phyloP scores from a whole-genome alignment of 306 rosid species.

The Ceratonia siliqua region DNA sequence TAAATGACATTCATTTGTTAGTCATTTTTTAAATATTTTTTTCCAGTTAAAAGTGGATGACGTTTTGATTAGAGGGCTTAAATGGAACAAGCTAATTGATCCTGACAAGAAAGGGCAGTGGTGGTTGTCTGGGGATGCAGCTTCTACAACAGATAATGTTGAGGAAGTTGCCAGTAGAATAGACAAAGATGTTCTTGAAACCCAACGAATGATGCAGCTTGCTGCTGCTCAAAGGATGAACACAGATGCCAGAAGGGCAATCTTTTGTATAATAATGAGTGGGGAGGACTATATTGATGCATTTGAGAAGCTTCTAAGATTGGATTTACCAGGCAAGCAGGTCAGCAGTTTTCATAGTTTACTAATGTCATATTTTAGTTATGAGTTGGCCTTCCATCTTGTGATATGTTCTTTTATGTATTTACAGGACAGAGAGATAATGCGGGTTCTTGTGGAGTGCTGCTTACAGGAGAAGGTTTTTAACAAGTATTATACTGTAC shows the following conservation, averaged over 20 bases:
- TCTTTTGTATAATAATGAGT: conserved; percentile 91
- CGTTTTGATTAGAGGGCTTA: conserved; percentile 68
- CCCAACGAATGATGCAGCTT: conserved; percentile 81
- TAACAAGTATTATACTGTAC: conserved; percentile 82
- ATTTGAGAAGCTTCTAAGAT: conserved; percentile 86
- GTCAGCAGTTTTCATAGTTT: conserved; percentile 38
- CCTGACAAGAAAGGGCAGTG: conserved; percentile 91
- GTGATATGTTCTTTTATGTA: conserved; percentile 7
- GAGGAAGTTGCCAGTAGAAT: conserved; percentile 74
- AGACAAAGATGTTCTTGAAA: conserved; percentile 81
- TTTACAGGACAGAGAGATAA: conserved; percentile 81
- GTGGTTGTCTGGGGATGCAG: conserved; percentile 74
- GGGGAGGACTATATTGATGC: conserved; percentile 94
- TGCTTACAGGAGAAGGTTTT: conserved; percentile 93
- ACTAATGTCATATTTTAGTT: conserved; percentile 4
- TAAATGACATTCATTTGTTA: conserved; percentile 4
- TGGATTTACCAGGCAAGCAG: conserved; percentile 91
- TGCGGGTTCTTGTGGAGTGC: conserved; percentile 89
- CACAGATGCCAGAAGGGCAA: conserved; percentile 86
- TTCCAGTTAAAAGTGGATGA: conserved; percentile 76
- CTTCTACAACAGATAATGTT: conserved; percentile 52
- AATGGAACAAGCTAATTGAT: conserved; percentile 86
- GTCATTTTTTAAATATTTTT: conserved; percentile 21
- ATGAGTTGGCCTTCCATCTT: background rate
- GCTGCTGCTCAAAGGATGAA: conserved; percentile 95